Evolutionary conservation across 768 basidiomycete species (phyloP), one percentile per base, ranked within the genome.

Genomic region (Dacryopinax spathularia): DNA sequence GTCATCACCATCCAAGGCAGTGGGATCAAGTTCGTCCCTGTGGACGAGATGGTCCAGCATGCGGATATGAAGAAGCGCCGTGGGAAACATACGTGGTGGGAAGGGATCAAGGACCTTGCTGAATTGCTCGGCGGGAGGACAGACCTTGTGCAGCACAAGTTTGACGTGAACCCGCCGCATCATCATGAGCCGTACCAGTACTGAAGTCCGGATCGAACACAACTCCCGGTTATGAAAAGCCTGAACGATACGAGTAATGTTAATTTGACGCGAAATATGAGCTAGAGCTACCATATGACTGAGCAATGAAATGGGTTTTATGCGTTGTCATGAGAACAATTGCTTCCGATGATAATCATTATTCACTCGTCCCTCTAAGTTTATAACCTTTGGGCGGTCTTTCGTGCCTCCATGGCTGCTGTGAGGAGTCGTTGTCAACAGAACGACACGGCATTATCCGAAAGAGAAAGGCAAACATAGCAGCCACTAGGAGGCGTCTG

Each of bases 1-100:
- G 86, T 93, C 63, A 96, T 99, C 69, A 94, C 89, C 29, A 89
- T 98, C 67, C 89, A 96, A 72, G 82, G 88, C 22, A 86, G 87
- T 60, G 76, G 81, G 34, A 79, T 98, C 67, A 78, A 83, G 66
- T 91, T 91, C 84, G 88, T 92, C 1, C 83, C 88, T 0, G 89
- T 94, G 65, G 78, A 81, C 65, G 90, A 90, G 69, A 90, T 98
- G 82, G 77, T 88, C 62, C 77, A 78, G 65, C 86, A 91, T 59
- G 89, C 95, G 25, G 94, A 99, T 75, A 90, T 95, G 87, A 84
- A 82, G 77, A 84, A 92, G 72, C 80, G 95, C 65, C 75, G 92
- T 65, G 93, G 91, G 0, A 88, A 84, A 72, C 74, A 77, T 29
- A 75, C 78, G 61, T 92, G 91, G 90, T 97, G 94, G 94, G 75